phyloP scores from a whole-genome alignment of 1,284 basidiomycete species.

The Irpex rosettiformis region DNA sequence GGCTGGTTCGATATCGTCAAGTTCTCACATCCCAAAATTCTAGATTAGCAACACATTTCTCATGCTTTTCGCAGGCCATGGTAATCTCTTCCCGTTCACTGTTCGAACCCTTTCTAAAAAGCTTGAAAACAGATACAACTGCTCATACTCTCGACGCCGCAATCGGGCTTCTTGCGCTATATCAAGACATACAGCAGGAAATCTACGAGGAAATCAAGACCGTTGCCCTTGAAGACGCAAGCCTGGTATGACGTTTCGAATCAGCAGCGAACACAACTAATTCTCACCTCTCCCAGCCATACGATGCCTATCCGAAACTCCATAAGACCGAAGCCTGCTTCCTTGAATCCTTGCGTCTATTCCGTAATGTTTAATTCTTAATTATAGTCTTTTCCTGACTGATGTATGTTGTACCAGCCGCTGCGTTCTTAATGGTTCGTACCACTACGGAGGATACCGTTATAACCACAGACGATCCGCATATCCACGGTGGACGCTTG shows the following conservation, averaged over 20 bases:
- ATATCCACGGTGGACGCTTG: slow-evolving; percentile 19
- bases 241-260: not conserved
- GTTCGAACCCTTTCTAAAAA: too few relatives aligned
- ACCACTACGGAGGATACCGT: slow-evolving; percentile 28
- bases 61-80: slow-evolving; percentile 18
- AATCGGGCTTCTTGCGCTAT: slow-evolving; percentile 33
- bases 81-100: slow-evolving; percentile 4
- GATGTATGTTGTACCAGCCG: slow-evolving; percentile 15
- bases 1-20: not conserved
- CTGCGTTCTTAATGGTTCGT: slow-evolving; percentile 23
- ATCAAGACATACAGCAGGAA: slow-evolving; percentile 37
- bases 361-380: slow-evolving; percentile 34
- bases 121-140: slow-evolving; percentile 34
- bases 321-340: slow-evolving; percentile 19
- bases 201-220: slow-evolving; percentile 29
- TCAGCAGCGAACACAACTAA: not conserved
- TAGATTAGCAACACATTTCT: slow-evolving; percentile 18
- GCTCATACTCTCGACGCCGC: slow-evolving; percentile 34
- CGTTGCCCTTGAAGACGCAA: not conserved
- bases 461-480: slow-evolving; percentile 12
- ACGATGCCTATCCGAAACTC: slow-evolving; percentile 41
- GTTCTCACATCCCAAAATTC: too few relatives aligned
- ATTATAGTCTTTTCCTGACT: slow-evolving; percentile 31
- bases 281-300: slow-evolving; percentile 25
- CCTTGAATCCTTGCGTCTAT: slow-evolving; percentile 6